phyloP scores from a whole-genome alignment of 106 monocot genomes.

The Alisma plantagoaquatica region DNA sequence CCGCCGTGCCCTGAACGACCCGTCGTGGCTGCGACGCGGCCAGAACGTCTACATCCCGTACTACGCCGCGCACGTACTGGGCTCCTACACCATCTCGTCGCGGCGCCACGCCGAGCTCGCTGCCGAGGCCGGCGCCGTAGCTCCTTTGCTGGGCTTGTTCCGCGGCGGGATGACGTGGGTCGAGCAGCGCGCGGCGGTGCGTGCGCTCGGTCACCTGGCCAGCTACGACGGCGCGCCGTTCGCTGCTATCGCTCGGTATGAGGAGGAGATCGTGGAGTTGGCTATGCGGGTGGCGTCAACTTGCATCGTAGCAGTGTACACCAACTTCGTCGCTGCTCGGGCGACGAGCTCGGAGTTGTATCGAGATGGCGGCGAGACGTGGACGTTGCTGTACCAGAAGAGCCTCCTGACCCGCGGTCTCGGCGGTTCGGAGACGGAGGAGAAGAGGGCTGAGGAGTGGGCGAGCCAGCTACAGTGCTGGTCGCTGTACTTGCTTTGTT shows the following conservation, averaged over 20 bases:
- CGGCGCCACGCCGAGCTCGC: constrained; percentile 34
- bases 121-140: constrained; percentile 30
- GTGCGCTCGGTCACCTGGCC: constrained; percentile 63
- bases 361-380: no score
- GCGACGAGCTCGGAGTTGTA: neutral
- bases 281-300: constrained; percentile 30
- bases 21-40: constrained; percentile 29
- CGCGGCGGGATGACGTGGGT: constrained; percentile 55
- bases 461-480: constrained; percentile 72
- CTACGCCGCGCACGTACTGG: constrained; percentile 71
- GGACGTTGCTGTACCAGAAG: constrained; percentile 47
- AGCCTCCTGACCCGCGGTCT: constrained; percentile 49
- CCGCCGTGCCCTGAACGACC: constrained; percentile 21
- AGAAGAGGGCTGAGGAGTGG: constrained; percentile 69
- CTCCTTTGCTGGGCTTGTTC: constrained; percentile 36
- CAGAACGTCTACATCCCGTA: constrained; percentile 71
- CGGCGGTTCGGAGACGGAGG: constrained; percentile 35
- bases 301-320: constrained; percentile 30
- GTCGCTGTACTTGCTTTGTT: constrained; percentile 59
- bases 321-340: constrained; percentile 22
- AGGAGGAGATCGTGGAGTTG: constrained; percentile 26
- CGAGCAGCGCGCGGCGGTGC: constrained; percentile 61
- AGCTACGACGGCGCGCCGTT: constrained; percentile 59
- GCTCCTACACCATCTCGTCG: constrained; percentile 56
- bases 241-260: constrained; percentile 25